Conservation (phyloP, 441 rosid species). For the Populus hybrid region DNA sequence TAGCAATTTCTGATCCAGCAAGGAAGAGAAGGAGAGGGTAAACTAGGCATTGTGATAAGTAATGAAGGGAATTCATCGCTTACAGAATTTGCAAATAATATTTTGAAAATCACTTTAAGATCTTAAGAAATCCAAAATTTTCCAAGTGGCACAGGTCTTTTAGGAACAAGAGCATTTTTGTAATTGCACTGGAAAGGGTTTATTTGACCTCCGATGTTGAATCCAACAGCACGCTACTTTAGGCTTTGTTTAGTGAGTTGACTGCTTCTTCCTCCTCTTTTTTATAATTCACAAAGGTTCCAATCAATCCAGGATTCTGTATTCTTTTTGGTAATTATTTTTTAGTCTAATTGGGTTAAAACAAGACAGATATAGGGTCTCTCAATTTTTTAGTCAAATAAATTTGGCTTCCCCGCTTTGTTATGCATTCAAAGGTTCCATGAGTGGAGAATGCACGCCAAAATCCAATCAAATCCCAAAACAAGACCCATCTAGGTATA, state of each 20-base stretch:
- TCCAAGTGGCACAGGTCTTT: not conserved
- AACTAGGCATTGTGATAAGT: not conserved
- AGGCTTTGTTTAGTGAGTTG: not conserved
- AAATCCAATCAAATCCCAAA: not conserved
- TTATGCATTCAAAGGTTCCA: not conserved
- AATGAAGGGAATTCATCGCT: not conserved
- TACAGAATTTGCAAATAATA: not conserved
- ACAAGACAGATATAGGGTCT: not conserved
- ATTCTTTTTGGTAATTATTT: not conserved
- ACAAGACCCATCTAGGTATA: not conserved
- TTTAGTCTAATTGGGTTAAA: not conserved
- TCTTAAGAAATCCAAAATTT: not conserved
- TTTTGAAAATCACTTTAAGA: not conserved
- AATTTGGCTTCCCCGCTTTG: not conserved
- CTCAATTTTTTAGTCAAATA: not conserved
- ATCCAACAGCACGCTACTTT: not conserved
- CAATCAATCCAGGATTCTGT: not conserved
- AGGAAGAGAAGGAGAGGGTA: not conserved
- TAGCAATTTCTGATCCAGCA: not conserved
- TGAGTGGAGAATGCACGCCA: not conserved
- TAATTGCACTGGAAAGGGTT: not conserved
- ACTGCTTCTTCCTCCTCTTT: not conserved
- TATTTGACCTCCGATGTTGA: not conserved
- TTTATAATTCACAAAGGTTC: not conserved
- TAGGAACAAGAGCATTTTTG: not conserved